These are phyloP conservation scores for Ramaria rubella DNA, from an alignment of 768 basidiomycete species.

Conservation along the genomic window DNA sequence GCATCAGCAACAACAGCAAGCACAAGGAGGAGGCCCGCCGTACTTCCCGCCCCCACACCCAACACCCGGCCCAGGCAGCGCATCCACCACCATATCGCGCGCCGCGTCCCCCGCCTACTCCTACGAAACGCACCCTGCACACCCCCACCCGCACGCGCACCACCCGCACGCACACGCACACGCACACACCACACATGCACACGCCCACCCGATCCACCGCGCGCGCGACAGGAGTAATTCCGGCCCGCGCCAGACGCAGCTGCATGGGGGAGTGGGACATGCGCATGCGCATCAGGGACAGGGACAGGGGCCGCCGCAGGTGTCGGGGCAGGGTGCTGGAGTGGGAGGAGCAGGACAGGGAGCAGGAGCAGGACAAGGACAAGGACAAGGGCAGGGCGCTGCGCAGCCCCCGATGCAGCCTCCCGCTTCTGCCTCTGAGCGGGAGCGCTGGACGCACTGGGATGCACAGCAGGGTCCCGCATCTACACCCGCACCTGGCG, in stretches of 20 bases:
- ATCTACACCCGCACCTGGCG: conserved; percentile 26
- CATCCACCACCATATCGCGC: conserved; percentile 20
- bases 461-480: conserved; percentile 31
- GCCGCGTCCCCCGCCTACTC: conserved; percentile 36
- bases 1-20: conserved; percentile 1
- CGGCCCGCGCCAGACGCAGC: too few species aligned
- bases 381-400: background rate
- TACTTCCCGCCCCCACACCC: background rate
- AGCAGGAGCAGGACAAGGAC: background rate
- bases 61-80: background rate
- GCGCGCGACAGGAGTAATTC: too few species aligned
- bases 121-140: too few species aligned
- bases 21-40: background rate
- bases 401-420: background rate
- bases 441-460: conserved; percentile 16
- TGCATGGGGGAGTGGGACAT: background rate
- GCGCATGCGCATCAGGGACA: too few species aligned
- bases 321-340: too few species aligned
- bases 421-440: background rate
- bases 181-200: conserved; percentile 28
- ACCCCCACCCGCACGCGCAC: too few species aligned
- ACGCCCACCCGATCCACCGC: conserved; percentile 27
- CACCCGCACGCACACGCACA: conserved; percentile 23
- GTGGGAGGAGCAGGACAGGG: background rate
- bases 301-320: too few species aligned